Base-by-base conservation (phyloP, 768 basidiomycete species). In the Amylocystis lapponica region DNA sequence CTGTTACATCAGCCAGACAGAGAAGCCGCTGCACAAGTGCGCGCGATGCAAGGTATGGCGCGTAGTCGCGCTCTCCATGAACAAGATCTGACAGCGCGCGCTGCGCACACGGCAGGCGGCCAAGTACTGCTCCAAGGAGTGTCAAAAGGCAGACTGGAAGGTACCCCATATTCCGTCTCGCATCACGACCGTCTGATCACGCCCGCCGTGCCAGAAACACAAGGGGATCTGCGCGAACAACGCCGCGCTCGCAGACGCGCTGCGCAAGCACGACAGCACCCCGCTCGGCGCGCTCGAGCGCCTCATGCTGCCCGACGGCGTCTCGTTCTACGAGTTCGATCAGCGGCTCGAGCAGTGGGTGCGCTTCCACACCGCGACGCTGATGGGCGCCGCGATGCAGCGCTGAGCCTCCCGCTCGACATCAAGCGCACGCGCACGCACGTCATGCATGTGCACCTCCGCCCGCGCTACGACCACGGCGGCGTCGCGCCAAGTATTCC, bases 281-380 rank as follows among this genome's bases (percentile, higher is more conserved):
- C 52, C 38, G 2, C 2, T 11, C 16, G 49, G 47, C 16, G 2
- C 34, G 19, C 38, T 53, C 32, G 46, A 49, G 35, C 49, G 46
- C 25, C 47, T 46, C 26, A 38, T 43, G 31, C 58, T 43, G 51
- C 60, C 39, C 42, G 50, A 39, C 45, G 58, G 57, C 37, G 26
- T 63, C 22, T 50, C 57, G 1, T 33, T 61, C 14, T 41, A 50
- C 39, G 61, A 63, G 36, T 59, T 64, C 31, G 58, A 64, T 48
- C 44, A 51, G 37, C 56, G 53, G 17, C 59, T 66, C 41, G 59
- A 62, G 39, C 62, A 61, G 41, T 64, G 65, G 63, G 55, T 61
- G 45, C 53, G 56, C 38, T 60, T 52, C 44, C 60, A 64, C 46
- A 53, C 31, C 41, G 30, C 48, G 14, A 56, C 57, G 10, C 55